Base-by-base conservation (phyloP, 2,329 filamentous ascomycete species). In the Aureobasidium lini region DNA sequence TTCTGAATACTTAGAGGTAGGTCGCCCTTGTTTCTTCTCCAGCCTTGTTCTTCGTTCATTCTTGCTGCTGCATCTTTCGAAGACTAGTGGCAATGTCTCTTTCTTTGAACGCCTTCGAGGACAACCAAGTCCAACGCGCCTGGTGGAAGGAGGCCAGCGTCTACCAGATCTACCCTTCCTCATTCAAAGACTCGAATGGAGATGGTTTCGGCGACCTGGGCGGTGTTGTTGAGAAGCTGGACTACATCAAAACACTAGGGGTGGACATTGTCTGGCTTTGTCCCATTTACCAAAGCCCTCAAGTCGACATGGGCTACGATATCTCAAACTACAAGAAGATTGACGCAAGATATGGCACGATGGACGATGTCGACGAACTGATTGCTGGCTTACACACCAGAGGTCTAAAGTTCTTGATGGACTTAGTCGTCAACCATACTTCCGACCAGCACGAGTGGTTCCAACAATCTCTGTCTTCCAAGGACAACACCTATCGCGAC, bases 381-480 rank as follows among this genome's bases (percentile, higher is more conserved):
- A 83, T 87, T 44, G 67, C 76, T 37, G 81, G 79, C 39, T 78
- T 81, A 50, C 83, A 86, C 62, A 72, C 79, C 16, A 77, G 84
- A 8, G 84, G 81, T 6, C 87, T 90, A 80, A 84, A 82, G 66
- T 72, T 90, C 11, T 84, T 90, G 62, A 79, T 90, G 62, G 87
- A 90, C 67, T 75, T 90, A 6, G 87, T 90, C 2, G 81, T 90
- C 62, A 91, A 90, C 65, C 88, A 91, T 69, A 89, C 86, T 0
- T 87, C 84, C 2, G 81, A 87, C 18, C 44, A 68, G 68, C 85
- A 89, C 66, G 77, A 78, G 3, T 91, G 87, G 87, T 90, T 90
- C 72, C 77, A 82, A 49, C 81, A 88, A 66, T 87, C 84, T 2
- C 76, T 83, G 53, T 81, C 80, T 37, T 84, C 81, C 42, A 83